phyloP scores from a whole-genome alignment of 106 monocot species.

The Acanthochlamys bracteata region DNA sequence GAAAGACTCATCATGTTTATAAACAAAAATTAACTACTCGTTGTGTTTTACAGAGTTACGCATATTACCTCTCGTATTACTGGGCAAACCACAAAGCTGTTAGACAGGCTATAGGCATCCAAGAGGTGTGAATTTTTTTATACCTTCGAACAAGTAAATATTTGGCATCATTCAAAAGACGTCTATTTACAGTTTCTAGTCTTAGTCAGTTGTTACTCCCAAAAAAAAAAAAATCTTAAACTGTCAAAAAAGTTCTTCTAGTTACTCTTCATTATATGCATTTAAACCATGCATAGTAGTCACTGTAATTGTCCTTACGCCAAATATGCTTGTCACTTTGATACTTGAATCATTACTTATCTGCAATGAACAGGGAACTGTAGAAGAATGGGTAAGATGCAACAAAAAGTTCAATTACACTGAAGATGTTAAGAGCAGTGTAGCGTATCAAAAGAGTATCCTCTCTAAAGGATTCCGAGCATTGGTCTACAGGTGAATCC shows the following conservation, averaged over 20 bases:
- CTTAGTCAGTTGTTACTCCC: no score
- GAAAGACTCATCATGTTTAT: no score
- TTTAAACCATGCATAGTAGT: no score
- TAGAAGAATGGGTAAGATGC: slow-evolving; percentile 11
- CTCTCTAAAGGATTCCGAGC: slow-evolving; percentile 39
- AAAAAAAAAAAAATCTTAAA: no score
- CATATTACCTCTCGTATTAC: slow-evolving; percentile 18
- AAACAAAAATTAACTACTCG: background rate
- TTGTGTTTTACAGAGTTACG: slow-evolving; percentile 22
- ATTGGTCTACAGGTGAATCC: slow-evolving; percentile 35
- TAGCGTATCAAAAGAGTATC: slow-evolving; percentile 34
- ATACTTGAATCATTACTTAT: no score
- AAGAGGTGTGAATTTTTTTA: slow-evolving; percentile 17
- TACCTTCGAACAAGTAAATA: background rate
- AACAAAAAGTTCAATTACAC: background rate
- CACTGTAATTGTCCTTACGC: no score
- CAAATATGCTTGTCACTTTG: no score
- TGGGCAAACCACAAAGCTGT: slow-evolving; percentile 25
- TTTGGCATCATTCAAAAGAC: no score
- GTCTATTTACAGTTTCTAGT: no score
- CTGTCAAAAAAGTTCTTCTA: no score
- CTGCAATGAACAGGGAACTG: slow-evolving; percentile 18
- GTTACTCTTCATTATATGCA: no score
- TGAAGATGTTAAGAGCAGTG: slow-evolving; percentile 6
- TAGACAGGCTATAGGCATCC: slow-evolving; percentile 23